These are phyloP conservation scores for Tylopilus sp. DNA, from an alignment of 1,284 basidiomycete genomes.

Conservation along the genomic window DNA sequence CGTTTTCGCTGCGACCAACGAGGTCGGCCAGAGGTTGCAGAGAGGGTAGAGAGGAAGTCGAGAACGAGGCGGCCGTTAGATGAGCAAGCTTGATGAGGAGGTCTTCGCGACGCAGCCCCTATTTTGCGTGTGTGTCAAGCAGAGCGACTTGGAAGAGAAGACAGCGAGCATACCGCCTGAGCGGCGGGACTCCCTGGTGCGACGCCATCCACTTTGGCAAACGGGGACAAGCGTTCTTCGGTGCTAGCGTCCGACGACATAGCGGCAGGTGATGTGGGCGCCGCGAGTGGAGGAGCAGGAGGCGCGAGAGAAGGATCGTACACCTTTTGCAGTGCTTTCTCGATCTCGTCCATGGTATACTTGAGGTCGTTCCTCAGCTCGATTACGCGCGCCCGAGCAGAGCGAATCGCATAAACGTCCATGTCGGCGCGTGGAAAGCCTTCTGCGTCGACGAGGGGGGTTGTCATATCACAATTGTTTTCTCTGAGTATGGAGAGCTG, in stretches of 20 bases:
- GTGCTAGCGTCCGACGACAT: constrained; percentile 6
- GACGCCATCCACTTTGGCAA: constrained; percentile 78
- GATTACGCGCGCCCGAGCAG: constrained; percentile 68
- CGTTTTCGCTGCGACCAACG: constrained; percentile 73
- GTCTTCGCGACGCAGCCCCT: constrained; percentile 74
- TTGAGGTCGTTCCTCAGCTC: constrained; percentile 76
- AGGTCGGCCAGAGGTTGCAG: constrained; percentile 67
- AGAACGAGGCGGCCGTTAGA: constrained; percentile 53
- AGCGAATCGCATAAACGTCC: constrained; percentile 79
- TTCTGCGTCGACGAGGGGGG: constrained; percentile 75
- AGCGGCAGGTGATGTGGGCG: constrained; percentile 1
- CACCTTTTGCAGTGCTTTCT: constrained; percentile 61
- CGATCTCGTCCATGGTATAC: constrained; percentile 63
- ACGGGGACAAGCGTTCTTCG: constrained; percentile 39
- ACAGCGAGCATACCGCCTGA: constrained; percentile 56
- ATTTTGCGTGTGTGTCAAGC: not conserved
- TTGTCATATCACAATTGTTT: constrained; percentile 57
- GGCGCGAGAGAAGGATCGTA: constrained; percentile 47
- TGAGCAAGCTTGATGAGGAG: constrained; percentile 70
- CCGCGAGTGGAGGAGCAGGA: not conserved
- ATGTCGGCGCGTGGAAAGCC: constrained; percentile 84
- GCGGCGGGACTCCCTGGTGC: constrained; percentile 75
- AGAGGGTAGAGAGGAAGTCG: constrained; percentile 52
- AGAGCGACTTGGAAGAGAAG: not conserved
- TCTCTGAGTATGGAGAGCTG: constrained; percentile 60